A percentile compares a stretch with the other conserved stretches of the same genome.
Evolutionary conservation across 2,329 filamentous ascomycete genomes (phyloP).

Genomic region (Pseudogymnoascus verrucosus): DNA sequence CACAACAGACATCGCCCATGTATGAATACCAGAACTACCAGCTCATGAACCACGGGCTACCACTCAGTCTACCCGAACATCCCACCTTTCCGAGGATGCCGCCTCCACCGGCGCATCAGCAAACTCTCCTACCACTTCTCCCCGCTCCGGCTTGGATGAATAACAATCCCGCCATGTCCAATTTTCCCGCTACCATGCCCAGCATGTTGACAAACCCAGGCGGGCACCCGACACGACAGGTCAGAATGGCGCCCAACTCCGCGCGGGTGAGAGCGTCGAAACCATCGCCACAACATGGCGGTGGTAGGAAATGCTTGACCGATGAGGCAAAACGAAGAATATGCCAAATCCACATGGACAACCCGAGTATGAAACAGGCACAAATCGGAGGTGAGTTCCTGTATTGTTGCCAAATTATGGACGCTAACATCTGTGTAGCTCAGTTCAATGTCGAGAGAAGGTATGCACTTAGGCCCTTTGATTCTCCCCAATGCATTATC

Average conservation of each 20-base stretch:
- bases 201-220: slow-evolving; percentile 71
- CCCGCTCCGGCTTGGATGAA: slow-evolving; percentile 31
- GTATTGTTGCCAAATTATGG: neutral
- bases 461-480: slow-evolving; percentile 40
- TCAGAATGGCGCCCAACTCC: slow-evolving; percentile 47
- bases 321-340: slow-evolving; percentile 85
- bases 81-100: slow-evolving; percentile 46
- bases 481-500: neutral
- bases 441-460: slow-evolving; percentile 96
- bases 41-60: slow-evolving; percentile 50
- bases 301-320: slow-evolving; percentile 78
- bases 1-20: slow-evolving; percentile 63
- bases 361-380: slow-evolving; percentile 86
- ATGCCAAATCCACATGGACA: slow-evolving; percentile 87
- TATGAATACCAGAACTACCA: slow-evolving; percentile 58
- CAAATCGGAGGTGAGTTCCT: slow-evolving; percentile 72
- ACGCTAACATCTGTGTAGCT: slow-evolving; percentile 41
- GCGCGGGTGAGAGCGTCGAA: slow-evolving; percentile 43
- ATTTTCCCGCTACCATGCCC: slow-evolving; percentile 60
- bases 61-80: slow-evolving; percentile 54
- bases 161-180: neutral
- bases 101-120: slow-evolving; percentile 45
- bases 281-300: slow-evolving; percentile 49
- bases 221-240: slow-evolving; percentile 51
- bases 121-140: slow-evolving; percentile 64